Conservation (phyloP, 192 early-diverging fungal genomes). For the Rhizophagus sp. region DNA sequence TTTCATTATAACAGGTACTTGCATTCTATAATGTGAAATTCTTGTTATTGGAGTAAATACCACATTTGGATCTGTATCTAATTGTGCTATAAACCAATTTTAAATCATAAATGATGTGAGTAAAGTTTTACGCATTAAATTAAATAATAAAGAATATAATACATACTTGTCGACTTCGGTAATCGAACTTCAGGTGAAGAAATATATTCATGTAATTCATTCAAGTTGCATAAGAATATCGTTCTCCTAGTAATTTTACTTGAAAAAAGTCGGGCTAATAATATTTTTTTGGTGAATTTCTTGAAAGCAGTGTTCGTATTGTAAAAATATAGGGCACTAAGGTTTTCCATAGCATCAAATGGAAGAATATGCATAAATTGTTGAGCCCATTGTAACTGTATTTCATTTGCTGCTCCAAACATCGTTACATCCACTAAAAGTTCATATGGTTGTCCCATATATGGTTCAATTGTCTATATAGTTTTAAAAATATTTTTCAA, state of each 20-base stretch:
- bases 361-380: constrained; percentile 77
- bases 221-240: constrained; percentile 67
- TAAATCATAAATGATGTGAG: neutral
- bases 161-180: constrained; percentile 67
- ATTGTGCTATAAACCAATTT: constrained; percentile 40
- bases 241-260: constrained; percentile 62
- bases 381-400: constrained; percentile 71
- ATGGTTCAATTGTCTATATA: constrained; percentile 60
- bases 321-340: constrained; percentile 74
- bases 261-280: constrained; percentile 47
- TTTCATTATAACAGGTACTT: constrained; percentile 78
- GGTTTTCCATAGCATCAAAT: constrained; percentile 59
- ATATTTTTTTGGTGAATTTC: constrained; percentile 60
- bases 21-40: constrained; percentile 63
- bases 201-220: constrained; percentile 77
- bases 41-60: constrained; percentile 68
- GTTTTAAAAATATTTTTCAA: neutral
- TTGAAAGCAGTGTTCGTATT: constrained; percentile 81
- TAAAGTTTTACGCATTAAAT: neutral
- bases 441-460: constrained; percentile 72
- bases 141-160: neutral
- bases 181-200: constrained; percentile 70
- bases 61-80: constrained; percentile 72
- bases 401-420: constrained; percentile 79
- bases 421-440: constrained; percentile 81